Percentiles rank a stretch among this genome's conserved stretches.
These are phyloP conservation scores for Balamuthia mandrillaris DNA, from an alignment of 208 protist genomes.

Conservation along the genomic window DNA sequence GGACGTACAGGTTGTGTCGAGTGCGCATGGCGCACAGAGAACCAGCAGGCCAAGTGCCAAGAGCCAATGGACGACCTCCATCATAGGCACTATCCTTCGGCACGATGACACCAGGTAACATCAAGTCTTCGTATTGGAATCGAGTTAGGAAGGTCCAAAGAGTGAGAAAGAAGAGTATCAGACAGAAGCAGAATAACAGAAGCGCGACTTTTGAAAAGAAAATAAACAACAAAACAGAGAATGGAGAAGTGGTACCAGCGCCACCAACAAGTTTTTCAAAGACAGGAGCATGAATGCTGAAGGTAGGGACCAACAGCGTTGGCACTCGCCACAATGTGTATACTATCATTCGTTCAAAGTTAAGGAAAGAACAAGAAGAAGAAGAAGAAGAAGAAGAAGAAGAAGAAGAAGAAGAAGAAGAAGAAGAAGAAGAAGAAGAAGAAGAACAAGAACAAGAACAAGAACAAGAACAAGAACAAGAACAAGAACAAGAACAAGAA, in stretches of 20 bases:
- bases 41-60: background rate
- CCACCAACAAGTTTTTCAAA: background rate
- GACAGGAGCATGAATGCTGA: background rate
- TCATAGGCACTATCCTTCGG: background rate
- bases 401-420: background rate
- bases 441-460: background rate
- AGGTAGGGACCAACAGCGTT: background rate
- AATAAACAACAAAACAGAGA: too few species aligned
- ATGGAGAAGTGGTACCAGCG: background rate
- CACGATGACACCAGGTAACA: slow-evolving; percentile 5
- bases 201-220: too few species aligned
- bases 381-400: background rate
- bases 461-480: background rate
- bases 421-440: background rate
- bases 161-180: too few species aligned
- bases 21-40: background rate
- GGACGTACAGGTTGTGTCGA: background rate
- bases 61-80: background rate
- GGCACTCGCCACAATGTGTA: slow-evolving; percentile 4
- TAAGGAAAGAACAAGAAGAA: background rate
- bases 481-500: too few species aligned
- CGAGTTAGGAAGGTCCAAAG: too few species aligned
- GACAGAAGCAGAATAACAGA: too few species aligned
- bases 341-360: background rate
- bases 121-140: background rate